phyloP scores from a whole-genome alignment of 2,329 filamentous ascomycete species.

The Cercospora sojina region DNA sequence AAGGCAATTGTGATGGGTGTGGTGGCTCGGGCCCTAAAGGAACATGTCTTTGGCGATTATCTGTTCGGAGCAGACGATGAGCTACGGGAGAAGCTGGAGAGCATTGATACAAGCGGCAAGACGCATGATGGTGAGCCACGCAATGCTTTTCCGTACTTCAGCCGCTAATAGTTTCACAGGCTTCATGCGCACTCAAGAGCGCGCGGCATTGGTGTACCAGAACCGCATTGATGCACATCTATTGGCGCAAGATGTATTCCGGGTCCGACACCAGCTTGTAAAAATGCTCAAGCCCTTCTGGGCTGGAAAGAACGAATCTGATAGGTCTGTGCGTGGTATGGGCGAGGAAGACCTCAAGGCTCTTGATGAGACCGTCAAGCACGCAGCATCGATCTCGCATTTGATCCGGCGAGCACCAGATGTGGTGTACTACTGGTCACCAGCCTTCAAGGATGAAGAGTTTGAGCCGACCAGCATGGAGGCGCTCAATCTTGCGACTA shows the following conservation, averaged over 20 bases:
- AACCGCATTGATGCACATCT: not conserved
- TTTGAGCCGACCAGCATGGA: constrained; percentile 35
- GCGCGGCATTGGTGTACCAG: constrained; percentile 21
- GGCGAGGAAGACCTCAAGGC: not conserved
- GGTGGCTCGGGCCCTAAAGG: constrained; percentile 34
- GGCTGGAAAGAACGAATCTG: not conserved
- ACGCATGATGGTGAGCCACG: constrained; percentile 40
- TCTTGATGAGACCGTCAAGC: constrained; percentile 22
- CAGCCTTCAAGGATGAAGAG: constrained; percentile 37
- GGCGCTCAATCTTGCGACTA: constrained; percentile 29
- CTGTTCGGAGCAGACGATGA: constrained; percentile 31
- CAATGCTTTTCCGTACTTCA: not conserved
- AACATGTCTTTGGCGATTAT: constrained; percentile 34
- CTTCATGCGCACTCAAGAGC: constrained; percentile 30
- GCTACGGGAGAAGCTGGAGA: constrained; percentile 35
- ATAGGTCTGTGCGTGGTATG: not conserved
- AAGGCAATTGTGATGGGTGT: constrained; percentile 33
- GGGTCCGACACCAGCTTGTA: constrained; percentile 15
- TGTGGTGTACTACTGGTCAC: constrained; percentile 35
- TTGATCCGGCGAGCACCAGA: constrained; percentile 28
- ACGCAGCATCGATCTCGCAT: constrained; percentile 24
- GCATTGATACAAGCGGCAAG: constrained; percentile 41
- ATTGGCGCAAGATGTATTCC: not conserved
- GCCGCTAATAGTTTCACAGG: constrained; percentile 25
- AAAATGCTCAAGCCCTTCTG: constrained; percentile 24